These are phyloP conservation scores for Diospyros kaki DNA, from an alignment of 148 eudicot genomes.

Conservation along the genomic window DNA sequence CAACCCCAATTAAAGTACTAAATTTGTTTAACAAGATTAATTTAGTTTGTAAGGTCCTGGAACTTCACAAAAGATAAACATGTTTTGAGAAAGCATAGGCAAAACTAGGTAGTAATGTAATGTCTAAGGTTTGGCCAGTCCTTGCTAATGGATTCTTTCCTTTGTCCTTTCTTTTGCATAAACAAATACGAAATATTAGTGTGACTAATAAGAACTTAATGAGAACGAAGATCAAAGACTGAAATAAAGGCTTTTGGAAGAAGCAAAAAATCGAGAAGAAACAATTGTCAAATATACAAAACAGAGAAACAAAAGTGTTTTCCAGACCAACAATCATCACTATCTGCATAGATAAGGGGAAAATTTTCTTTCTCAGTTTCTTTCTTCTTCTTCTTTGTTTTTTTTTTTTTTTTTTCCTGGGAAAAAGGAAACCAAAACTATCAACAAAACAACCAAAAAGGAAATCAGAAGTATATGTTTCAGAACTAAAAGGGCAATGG, in stretches of 20 bases:
- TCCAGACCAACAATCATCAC: not conserved
- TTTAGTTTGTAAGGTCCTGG: not conserved
- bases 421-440: constrained; percentile 8
- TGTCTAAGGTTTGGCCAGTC: not conserved
- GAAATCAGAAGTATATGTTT: not conserved
- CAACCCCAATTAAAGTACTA: too few relatives aligned
- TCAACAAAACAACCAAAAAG: not conserved
- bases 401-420: not conserved
- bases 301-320: not conserved
- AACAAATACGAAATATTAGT: too few relatives aligned
- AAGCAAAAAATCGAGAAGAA: not conserved
- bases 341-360: not conserved
- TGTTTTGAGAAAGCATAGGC: not conserved
- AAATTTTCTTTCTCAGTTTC: too few relatives aligned
- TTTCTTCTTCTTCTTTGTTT: not conserved
- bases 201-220: too few relatives aligned
- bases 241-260: not conserved
- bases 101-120: not conserved
- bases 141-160: not conserved
- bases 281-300: not conserved
- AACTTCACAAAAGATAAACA: not conserved
- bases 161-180: too few relatives aligned
- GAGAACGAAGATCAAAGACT: too few relatives aligned
- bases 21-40: not conserved
- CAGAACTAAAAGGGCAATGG: not conserved